Base-by-base conservation (phyloP, 2,329 filamentous ascomycete species). In the Aspergillus awamori region DNA sequence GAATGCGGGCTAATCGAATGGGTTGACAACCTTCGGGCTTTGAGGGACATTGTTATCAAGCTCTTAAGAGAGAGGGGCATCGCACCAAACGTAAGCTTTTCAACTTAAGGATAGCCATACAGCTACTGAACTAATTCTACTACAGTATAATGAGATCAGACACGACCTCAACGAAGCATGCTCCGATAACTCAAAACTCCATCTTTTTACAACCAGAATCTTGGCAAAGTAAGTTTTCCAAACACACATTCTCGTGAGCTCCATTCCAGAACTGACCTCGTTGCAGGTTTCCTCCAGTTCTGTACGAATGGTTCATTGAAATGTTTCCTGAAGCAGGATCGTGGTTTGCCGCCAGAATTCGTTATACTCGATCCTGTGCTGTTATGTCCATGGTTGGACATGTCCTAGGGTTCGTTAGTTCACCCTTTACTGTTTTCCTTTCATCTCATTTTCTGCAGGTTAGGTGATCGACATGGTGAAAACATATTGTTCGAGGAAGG, bases 301-400 rank as follows among this genome's bases (percentile, higher is more conserved):
- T 99, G 60, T 90, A 96, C 66, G 86, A 93, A 65, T 99, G 95
- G 95, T 99, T 99, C 76, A 87, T 95, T 20, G 91, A 96, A 68
- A 92, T 93, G 69, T 99, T 97, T 73, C 93, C 95, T 0, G 93
- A 96, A 72, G 93, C 96, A 4, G 91, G 92, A 11, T 84, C 89
- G 1, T 99, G 95, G 95, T 96, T 99, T 76, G 86, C 88, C 2
- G 93, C 94, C 8, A 87, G 95, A 7, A 83, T 98, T 48, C 87
- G 89, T 51, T 99, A 98, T 78, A 96, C 95, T 2, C 87, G 95
- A 4, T 96, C 95, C 1, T 94, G 91, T 70, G 95, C 96, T 10
- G 95, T 99, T 67, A 99, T 99, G 93, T 97, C 93, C n/a, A 99
- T 99, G 86, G 92, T 97, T 4, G 95, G 95, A 53, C 96, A 96